phyloP scores from a whole-genome alignment of 345 rosid species.

The Rhodomyrtus tomentosa region DNA sequence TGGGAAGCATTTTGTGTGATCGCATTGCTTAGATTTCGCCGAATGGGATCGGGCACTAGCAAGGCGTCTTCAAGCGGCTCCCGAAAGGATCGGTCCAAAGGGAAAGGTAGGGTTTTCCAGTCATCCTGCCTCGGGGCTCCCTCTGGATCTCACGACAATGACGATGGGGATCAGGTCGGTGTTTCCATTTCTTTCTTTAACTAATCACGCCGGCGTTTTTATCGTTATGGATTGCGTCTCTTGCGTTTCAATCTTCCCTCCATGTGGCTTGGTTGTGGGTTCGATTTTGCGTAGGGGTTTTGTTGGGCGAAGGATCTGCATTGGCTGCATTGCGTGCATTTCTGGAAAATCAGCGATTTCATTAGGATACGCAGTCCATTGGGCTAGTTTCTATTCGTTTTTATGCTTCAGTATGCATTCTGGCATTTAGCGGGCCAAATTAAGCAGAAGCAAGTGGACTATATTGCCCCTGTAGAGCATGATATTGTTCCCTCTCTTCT shows the following conservation, averaged over 20 bases:
- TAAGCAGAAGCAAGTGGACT: not conserved
- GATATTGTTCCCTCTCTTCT: not conserved
- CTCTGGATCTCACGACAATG: constrained; percentile 42
- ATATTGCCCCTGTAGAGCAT: not conserved
- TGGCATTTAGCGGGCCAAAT: not conserved
- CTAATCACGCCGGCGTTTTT: not conserved
- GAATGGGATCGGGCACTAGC: constrained; percentile 82
- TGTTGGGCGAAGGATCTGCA: not conserved
- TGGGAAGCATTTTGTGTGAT: not conserved
- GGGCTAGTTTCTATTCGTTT: not conserved
- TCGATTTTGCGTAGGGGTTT: not conserved
- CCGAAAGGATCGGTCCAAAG: constrained; percentile 33
- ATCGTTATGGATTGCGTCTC: not conserved
- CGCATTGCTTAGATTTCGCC: not conserved
- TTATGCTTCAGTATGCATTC: not conserved
- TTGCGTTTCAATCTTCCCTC: not conserved
- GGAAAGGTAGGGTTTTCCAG: constrained; percentile 37
- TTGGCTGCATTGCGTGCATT: not conserved
- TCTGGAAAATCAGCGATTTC: not conserved
- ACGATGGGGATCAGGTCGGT: constrained; percentile 27
- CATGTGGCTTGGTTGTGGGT: not conserved
- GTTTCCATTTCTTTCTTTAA: not conserved
- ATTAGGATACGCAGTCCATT: not conserved
- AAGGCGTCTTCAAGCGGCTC: constrained; percentile 27
- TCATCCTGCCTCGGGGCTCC: constrained; percentile 60